These are phyloP conservation scores for Rhizoctonia solani DNA, from an alignment of 1,284 basidiomycete species.

Conservation along the genomic window DNA sequence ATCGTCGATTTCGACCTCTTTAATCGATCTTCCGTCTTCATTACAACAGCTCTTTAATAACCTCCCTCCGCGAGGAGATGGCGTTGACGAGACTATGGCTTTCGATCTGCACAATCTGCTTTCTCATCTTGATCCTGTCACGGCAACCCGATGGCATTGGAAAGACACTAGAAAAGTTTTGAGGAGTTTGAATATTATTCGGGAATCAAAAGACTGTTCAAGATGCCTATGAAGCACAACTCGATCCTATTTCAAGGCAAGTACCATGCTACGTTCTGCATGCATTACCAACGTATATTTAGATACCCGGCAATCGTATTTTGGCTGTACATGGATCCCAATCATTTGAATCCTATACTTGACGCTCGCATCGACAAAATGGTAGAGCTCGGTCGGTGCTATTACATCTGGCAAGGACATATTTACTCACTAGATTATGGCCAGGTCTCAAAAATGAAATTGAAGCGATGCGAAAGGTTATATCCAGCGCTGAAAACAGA, in stretches of 20 bases:
- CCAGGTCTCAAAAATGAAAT: slow-evolving; percentile 88
- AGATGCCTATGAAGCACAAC: slow-evolving; percentile 13
- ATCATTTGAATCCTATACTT: slow-evolving; percentile 67
- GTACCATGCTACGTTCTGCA: neutral
- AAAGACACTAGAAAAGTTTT: slow-evolving; percentile 88
- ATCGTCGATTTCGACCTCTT: slow-evolving; percentile 41
- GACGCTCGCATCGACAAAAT: slow-evolving; percentile 86
- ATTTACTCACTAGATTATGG: slow-evolving; percentile 48
- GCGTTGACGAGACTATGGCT: slow-evolving; percentile 58
- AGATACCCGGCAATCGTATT: slow-evolving; percentile 87
- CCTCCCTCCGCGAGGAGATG: slow-evolving; percentile 58
- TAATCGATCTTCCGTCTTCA: slow-evolving; percentile 52
- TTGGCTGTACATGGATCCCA: slow-evolving; percentile 86
- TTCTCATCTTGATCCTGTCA: slow-evolving; percentile 68
- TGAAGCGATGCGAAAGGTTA: slow-evolving; percentile 51
- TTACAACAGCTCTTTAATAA: slow-evolving; percentile 56
- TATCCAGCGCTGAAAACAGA: slow-evolving; percentile 43
- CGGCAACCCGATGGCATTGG: slow-evolving; percentile 94
- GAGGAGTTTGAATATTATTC: slow-evolving; percentile 79
- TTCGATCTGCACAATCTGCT: slow-evolving; percentile 71
- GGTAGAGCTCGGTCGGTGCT: slow-evolving; percentile 64
- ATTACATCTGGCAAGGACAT: neutral
- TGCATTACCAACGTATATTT: slow-evolving; percentile 1
- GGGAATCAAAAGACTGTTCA: slow-evolving; percentile 51
- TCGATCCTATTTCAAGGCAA: slow-evolving; percentile 28